Evolutionary conservation across 2,329 filamentous ascomycete genomes (phyloP).

Genomic region (Colletotrichum sp.): DNA sequence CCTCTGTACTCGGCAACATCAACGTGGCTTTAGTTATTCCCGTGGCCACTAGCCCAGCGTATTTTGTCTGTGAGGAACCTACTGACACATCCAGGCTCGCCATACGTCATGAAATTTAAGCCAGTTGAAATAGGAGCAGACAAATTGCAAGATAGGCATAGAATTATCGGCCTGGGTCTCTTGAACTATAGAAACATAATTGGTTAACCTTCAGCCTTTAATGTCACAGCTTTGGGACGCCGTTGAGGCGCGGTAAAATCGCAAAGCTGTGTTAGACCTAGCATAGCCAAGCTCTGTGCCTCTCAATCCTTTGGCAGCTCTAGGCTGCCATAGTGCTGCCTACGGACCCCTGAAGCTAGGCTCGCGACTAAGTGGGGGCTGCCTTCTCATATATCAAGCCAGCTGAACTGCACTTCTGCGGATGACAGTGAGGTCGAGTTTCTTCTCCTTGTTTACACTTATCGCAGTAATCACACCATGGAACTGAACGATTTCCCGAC

Average conservation of each 20-base stretch:
- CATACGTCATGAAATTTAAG: not conserved
- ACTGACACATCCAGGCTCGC: not conserved
- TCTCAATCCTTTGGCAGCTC: not conserved
- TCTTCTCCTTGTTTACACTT: not conserved
- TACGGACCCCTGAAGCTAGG: not conserved
- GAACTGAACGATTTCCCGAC: not conserved
- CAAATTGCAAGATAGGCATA: not conserved
- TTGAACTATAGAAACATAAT: not conserved
- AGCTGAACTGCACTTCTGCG: not conserved
- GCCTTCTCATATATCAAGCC: not conserved
- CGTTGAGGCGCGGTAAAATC: not conserved
- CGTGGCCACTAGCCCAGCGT: not conserved
- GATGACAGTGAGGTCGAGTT: not conserved
- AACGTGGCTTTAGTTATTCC: not conserved
- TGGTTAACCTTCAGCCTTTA: not conserved
- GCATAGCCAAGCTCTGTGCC: not conserved
- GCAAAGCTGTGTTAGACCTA: not conserved
- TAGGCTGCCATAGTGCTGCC: not conserved
- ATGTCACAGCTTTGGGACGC: rapidly evolving
- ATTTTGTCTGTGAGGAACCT: not conserved
- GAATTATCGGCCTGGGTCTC: not conserved
- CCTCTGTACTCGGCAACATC: not conserved
- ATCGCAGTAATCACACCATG: not conserved
- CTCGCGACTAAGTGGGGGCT: not conserved
- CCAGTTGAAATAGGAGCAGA: not conserved